Percentiles rank a stretch among this genome's conserved stretches.
These are phyloP conservation scores for Claviceps africana DNA, from an alignment of 2,329 filamentous ascomycete genomes.

Conservation along the genomic window DNA sequence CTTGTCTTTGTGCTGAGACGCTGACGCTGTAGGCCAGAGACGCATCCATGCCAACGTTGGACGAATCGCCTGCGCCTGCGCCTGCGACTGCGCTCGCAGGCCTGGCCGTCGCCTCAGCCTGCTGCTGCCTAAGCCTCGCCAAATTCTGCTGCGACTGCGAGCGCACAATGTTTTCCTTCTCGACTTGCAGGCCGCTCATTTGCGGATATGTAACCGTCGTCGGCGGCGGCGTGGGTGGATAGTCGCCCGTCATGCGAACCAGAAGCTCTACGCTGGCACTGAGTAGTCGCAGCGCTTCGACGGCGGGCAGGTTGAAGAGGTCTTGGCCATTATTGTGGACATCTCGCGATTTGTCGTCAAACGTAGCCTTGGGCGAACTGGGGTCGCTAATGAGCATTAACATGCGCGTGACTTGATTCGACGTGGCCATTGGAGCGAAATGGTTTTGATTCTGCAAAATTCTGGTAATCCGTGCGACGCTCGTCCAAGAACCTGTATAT, in stretches of 20 bases:
- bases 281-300: constrained; percentile 68
- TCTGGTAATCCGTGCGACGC: background rate
- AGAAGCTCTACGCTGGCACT: constrained; percentile 56
- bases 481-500: background rate
- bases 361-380: constrained; percentile 5
- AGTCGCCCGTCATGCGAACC: constrained; percentile 59
- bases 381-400: background rate
- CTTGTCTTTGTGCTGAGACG: constrained; percentile 10
- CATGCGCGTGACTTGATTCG: background rate
- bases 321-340: constrained; percentile 35
- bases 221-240: constrained; percentile 66
- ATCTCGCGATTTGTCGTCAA: constrained; percentile 12
- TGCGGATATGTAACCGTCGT: constrained; percentile 49
- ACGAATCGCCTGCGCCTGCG: background rate
- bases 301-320: constrained; percentile 57
- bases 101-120: constrained; percentile 20
- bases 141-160: constrained; percentile 43
- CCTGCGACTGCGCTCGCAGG: background rate
- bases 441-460: background rate
- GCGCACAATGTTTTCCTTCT: constrained; percentile 46
- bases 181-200: constrained; percentile 47
- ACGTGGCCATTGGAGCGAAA: background rate
- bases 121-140: constrained; percentile 27
- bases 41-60: constrained; percentile 6
- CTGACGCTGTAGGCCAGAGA: constrained; percentile 16